Percentiles rank a stretch among this genome's conserved stretches.
Evolutionary conservation across 2,329 filamentous ascomycete genomes (phyloP).

Genomic region (Thermomyces lanuginosus): DNA sequence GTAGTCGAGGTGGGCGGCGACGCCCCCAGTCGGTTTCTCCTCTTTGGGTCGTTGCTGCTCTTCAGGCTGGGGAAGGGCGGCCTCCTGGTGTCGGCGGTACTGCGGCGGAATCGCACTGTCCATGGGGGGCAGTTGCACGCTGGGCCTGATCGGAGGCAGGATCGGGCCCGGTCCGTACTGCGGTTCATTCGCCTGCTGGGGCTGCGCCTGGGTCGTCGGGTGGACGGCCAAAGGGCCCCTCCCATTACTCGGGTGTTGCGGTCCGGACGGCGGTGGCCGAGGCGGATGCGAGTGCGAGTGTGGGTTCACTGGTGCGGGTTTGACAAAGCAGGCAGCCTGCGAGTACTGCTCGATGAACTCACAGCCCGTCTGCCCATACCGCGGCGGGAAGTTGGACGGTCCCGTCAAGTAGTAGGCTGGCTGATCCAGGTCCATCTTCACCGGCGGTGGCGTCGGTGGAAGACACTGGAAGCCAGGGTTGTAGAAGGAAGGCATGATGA

Average conservation of each 20-base stretch:
- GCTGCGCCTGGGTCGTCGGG: conserved; percentile 12
- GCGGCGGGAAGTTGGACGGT: conserved; percentile 24
- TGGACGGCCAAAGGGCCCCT: conserved; percentile 17
- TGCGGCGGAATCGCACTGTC: conserved; percentile 26
- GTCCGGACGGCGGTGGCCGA: too few species aligned
- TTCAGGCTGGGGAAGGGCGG: conserved; percentile 18
- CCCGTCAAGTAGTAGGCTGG: conserved; percentile 24
- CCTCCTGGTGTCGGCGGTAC: conserved; percentile 27
- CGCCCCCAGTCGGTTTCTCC: conserved; percentile 60
- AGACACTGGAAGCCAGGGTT: conserved; percentile 24
- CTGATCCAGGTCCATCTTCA: conserved; percentile 22
- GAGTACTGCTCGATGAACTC: conserved; percentile 32
- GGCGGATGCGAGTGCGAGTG: conserved; percentile 17
- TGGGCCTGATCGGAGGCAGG: conserved; percentile 26
- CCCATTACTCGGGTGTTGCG: conserved; percentile 16
- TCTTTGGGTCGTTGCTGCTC: conserved; percentile 35
- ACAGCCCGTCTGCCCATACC: conserved; percentile 27
- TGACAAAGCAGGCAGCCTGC: conserved; percentile 26
- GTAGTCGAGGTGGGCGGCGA: conserved; percentile 88
- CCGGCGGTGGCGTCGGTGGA: conserved; percentile 26
- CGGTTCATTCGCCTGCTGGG: conserved; percentile 11
- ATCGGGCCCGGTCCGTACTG: conserved; percentile 22
- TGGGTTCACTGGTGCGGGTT: conserved; percentile 18
- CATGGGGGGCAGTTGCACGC: conserved; percentile 25
- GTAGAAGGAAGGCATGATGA: conserved; percentile 29